A percentile compares a stretch with the other conserved stretches of the same genome.
These are phyloP conservation scores for Byssochlamys sp. DNA, from an alignment of 2,329 filamentous ascomycete genomes.

Conservation along the genomic window DNA sequence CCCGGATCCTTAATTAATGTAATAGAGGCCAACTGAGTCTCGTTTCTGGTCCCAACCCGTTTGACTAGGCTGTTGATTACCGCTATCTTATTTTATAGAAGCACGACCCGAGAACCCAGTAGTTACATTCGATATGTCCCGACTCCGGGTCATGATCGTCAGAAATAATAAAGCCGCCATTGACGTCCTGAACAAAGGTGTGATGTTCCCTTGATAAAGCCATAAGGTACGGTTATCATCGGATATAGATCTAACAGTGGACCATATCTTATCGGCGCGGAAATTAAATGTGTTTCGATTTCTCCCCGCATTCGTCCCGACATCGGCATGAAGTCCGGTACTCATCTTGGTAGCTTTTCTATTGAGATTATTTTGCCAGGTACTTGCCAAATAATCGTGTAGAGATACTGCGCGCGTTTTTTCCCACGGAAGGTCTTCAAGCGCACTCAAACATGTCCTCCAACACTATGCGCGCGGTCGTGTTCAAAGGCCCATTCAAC, in stretches of 20 bases:
- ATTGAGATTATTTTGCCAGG: background rate
- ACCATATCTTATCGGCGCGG: background rate
- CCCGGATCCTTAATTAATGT: too few relatives aligned
- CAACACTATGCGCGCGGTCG: conserved; percentile 72
- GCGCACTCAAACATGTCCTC: conserved; percentile 16
- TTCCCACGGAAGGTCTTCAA: background rate
- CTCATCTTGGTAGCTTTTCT: background rate
- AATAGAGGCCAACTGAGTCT: too few relatives aligned
- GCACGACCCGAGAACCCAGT: too few relatives aligned
- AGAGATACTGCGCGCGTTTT: background rate
- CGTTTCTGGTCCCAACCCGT: too few relatives aligned
- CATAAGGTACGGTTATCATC: background rate
- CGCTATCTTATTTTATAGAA: too few relatives aligned
- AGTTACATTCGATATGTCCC: too few relatives aligned
- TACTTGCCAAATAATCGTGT: background rate
- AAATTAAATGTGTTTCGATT: background rate
- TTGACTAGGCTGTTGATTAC: too few relatives aligned
- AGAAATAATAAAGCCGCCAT: too few relatives aligned
- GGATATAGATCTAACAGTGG: background rate
- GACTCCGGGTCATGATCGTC: too few relatives aligned
- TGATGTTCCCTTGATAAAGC: background rate
- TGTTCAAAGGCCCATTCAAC: conserved; percentile 70
- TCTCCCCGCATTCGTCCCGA: background rate
- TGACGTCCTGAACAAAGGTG: too few relatives aligned
- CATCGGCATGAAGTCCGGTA: background rate